Evolutionary conservation across 257 asterid species (phyloP).

Genomic region (Craterostigma plantagineum): DNA sequence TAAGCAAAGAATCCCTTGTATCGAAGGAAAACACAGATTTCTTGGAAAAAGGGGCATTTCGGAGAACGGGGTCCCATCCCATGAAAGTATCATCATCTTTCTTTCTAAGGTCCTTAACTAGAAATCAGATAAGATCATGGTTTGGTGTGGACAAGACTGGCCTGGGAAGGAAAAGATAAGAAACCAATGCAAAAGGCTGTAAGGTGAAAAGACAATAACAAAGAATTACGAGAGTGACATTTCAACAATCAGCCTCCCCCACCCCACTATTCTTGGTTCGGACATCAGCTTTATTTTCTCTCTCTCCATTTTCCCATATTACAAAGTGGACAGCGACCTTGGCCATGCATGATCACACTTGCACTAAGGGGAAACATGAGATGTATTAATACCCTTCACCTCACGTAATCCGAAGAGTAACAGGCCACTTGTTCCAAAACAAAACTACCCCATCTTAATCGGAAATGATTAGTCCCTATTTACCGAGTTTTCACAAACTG

Average conservation of each 20-base stretch:
- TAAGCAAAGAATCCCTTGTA: no score
- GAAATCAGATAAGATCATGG: no score
- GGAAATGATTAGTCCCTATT: conserved; percentile 10
- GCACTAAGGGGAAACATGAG: neutral
- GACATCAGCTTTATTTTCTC: conserved; percentile 1
- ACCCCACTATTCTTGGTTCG: neutral
- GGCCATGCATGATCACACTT: neutral
- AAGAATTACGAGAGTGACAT: neutral
- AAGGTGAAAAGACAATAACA: neutral
- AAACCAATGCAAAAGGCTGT: neutral
- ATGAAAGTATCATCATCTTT: no score
- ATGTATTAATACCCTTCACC: neutral
- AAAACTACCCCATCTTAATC: conserved; percentile 5
- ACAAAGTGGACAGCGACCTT: neutral
- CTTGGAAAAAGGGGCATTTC: no score
- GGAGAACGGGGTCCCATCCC: no score
- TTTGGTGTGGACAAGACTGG: no score
- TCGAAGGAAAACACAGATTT: no score
- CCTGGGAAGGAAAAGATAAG: neutral
- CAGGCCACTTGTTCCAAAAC: no score
- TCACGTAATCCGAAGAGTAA: neutral
- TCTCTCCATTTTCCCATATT: neutral
- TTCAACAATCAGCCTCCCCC: neutral
- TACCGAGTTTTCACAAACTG: conserved; percentile 15
- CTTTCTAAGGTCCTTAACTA: no score